Conservation (phyloP, 192 early-diverging fungal genomes). For the Paraglomus brasilianum region DNA sequence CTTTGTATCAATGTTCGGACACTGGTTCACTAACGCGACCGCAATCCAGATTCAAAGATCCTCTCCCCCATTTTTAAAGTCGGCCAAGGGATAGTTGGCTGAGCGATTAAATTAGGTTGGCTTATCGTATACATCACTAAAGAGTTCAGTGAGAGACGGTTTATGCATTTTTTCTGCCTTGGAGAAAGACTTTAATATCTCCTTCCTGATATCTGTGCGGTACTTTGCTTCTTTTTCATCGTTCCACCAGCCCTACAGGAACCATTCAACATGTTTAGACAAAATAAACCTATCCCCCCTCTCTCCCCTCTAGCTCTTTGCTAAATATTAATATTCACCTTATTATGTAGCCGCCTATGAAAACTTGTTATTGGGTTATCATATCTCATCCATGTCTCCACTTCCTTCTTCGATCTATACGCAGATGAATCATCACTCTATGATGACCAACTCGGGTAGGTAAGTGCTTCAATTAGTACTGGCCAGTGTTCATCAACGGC, state of each 20-base stretch:
- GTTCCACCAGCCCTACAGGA: constrained; percentile 71
- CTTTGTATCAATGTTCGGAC: no score
- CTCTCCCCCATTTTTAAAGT: constrained; percentile 21
- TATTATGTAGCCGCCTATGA: constrained; percentile 82
- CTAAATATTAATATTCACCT: constrained; percentile 41
- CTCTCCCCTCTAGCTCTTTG: no score
- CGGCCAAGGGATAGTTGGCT: constrained; percentile 66
- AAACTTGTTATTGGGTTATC: constrained; percentile 90
- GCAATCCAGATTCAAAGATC: not conserved
- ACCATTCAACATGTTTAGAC: not conserved
- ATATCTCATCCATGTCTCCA: constrained; percentile 80
- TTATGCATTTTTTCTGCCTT: constrained; percentile 87
- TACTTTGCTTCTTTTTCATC: constrained; percentile 67
- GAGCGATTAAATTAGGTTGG: constrained; percentile 72
- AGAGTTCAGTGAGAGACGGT: constrained; percentile 79
- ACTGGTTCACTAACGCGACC: no score
- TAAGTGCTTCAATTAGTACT: constrained; percentile 95
- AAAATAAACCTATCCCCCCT: no score
- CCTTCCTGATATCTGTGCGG: constrained; percentile 61
- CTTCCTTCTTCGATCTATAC: constrained; percentile 90
- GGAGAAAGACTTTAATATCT: constrained; percentile 79
- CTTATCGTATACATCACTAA: constrained; percentile 92
- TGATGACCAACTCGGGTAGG: constrained; percentile 97
- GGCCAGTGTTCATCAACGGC: constrained; percentile 82
- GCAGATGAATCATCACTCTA: constrained; percentile 95